phyloP scores from a whole-genome alignment of 179 eudicot genomes.

The Patellifolia procumbens region DNA sequence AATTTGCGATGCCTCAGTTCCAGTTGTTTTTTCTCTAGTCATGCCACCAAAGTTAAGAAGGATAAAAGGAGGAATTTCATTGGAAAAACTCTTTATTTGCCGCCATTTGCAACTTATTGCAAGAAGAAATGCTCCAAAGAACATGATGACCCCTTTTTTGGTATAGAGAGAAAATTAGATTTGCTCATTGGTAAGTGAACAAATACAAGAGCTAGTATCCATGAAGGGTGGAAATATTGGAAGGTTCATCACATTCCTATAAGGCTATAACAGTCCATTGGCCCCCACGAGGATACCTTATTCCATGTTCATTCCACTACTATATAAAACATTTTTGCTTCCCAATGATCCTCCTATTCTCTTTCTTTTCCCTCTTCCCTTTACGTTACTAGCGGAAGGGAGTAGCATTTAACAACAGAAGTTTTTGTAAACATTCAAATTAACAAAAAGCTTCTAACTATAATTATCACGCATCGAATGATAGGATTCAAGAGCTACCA shows the following conservation, averaged over 20 bases:
- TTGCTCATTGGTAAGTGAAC: background rate
- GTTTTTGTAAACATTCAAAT: background rate
- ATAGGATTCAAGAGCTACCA: conserved; percentile 47
- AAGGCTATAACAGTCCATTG: background rate
- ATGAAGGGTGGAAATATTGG: background rate
- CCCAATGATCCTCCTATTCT: background rate
- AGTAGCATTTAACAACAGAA: background rate
- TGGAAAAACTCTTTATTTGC: background rate
- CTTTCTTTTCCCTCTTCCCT: background rate
- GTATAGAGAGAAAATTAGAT: background rate
- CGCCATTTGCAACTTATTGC: background rate
- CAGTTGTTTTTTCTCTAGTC: background rate
- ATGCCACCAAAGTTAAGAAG: background rate
- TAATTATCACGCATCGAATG: background rate
- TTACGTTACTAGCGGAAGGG: background rate
- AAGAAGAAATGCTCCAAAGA: background rate
- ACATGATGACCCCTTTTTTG: background rate
- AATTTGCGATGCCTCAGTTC: background rate
- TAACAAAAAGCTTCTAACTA: background rate
- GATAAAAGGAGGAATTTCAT: too few relatives aligned
- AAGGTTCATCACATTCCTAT: background rate
- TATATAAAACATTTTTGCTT: background rate
- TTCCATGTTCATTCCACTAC: background rate
- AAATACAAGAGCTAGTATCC: background rate
- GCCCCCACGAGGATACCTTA: background rate